These are phyloP conservation scores for Ciborinia camelliae DNA, from an alignment of 2,329 filamentous ascomycete genomes.

Conservation along the genomic window DNA sequence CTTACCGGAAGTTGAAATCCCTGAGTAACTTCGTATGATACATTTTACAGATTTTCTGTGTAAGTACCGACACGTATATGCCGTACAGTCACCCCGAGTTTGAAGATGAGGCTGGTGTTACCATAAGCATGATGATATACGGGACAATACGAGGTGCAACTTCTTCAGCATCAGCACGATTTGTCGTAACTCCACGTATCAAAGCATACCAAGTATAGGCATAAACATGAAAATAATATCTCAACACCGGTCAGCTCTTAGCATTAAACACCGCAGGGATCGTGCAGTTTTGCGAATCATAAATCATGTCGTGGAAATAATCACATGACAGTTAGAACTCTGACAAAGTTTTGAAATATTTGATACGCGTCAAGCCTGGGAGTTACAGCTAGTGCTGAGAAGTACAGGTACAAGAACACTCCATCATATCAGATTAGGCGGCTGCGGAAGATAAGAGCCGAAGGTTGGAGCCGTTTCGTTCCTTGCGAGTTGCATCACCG, in stretches of 20 bases:
- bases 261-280: not conserved
- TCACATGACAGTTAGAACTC: not conserved
- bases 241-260: not conserved
- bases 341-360: not conserved
- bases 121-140: constrained; percentile 9
- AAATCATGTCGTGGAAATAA: not conserved
- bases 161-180: not conserved
- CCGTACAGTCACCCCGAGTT: not conserved
- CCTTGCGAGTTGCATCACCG: not conserved
- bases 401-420: not conserved
- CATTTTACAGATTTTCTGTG: not conserved
- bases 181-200: constrained; percentile 5
- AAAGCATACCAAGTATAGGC: not conserved
- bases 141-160: constrained; percentile 17
- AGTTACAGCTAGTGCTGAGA: not conserved
- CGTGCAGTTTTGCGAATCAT: not conserved
- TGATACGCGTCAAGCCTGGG: not conserved
- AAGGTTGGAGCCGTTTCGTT: not conserved
- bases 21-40: not conserved
- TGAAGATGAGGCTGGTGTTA: not conserved
- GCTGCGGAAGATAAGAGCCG: not conserved
- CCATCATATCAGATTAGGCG: not conserved
- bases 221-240: not conserved
- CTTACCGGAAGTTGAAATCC: not conserved
- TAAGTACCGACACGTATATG: not conserved